Evolutionary conservation across 1,284 basidiomycete species (phyloP).

Genomic region (Papiliotrema flavescens): DNA sequence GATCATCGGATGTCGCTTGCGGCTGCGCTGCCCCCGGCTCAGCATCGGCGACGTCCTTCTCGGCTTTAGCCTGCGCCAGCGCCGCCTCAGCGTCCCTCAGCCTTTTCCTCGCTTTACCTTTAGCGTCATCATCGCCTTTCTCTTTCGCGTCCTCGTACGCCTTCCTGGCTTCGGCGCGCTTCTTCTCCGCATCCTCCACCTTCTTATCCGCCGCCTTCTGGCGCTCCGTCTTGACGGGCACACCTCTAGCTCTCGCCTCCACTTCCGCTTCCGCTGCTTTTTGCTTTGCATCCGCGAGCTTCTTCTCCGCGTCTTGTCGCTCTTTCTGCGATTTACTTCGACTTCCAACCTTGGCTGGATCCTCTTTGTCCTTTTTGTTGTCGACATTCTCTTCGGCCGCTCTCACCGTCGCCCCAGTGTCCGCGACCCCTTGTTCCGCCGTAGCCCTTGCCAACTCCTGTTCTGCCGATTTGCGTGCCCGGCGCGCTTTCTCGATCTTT

Average conservation of each 20-base stretch:
- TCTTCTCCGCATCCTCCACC: background rate
- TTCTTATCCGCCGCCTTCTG: background rate
- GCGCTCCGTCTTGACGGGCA: background rate
- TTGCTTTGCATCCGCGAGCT: background rate
- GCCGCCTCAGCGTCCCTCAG: background rate
- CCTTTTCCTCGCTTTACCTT: background rate
- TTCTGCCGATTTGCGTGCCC: background rate
- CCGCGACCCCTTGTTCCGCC: background rate
- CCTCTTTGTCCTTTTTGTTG: background rate
- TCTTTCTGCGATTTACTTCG: background rate
- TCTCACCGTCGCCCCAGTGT: background rate
- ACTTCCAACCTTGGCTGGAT: background rate
- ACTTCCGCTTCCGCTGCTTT: background rate
- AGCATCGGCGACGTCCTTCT: background rate
- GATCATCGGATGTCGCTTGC: background rate
- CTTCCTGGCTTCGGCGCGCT: background rate
- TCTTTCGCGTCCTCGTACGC: background rate
- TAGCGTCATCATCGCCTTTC: background rate
- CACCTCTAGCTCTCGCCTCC: background rate
- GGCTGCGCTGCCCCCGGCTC: background rate
- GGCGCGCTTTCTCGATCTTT: background rate
- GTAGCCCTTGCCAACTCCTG: background rate
- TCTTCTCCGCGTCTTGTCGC: background rate
- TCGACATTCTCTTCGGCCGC: background rate
- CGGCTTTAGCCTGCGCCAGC: background rate